Conservation (phyloP, 768 basidiomycete genomes). For the Tephrocybe sp. region DNA sequence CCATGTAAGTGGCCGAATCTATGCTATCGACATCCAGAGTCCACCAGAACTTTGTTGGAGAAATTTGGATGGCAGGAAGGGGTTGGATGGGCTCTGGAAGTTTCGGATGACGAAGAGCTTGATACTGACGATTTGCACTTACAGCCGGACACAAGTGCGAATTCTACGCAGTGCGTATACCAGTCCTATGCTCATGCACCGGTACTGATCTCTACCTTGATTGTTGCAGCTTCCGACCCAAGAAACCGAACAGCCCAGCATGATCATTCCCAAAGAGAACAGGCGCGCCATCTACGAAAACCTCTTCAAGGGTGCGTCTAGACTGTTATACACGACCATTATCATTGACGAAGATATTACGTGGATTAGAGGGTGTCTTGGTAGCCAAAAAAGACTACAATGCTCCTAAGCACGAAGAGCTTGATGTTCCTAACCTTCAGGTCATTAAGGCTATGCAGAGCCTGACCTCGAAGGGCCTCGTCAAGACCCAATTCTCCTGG, state of each 20-base stretch:
- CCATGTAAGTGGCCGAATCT: slow-evolving; percentile 34
- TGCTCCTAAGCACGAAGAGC: slow-evolving; percentile 93
- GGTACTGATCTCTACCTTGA: background rate
- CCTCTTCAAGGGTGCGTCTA: slow-evolving; percentile 93
- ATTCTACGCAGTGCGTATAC: slow-evolving; percentile 35
- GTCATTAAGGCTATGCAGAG: slow-evolving; percentile 73
- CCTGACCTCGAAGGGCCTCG: slow-evolving; percentile 72
- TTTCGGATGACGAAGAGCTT: slow-evolving; percentile 36
- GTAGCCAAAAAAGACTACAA: slow-evolving; percentile 99
- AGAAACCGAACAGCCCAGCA: slow-evolving; percentile 48
- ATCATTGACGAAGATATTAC: background rate
- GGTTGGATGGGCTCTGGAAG: slow-evolving; percentile 34
- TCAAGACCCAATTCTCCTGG: slow-evolving; percentile 99
- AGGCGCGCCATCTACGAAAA: slow-evolving; percentile 96
- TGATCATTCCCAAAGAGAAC: slow-evolving; percentile 98
- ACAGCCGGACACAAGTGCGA: slow-evolving; percentile 40
- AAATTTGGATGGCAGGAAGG: slow-evolving; percentile 24
- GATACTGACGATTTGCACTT: slow-evolving; percentile 21
- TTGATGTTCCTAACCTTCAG: slow-evolving; percentile 66
- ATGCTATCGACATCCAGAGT: slow-evolving; percentile 17
- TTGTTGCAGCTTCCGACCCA: slow-evolving; percentile 26
- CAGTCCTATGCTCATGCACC: background rate
- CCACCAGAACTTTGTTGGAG: slow-evolving; percentile 19
- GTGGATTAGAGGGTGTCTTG: slow-evolving; percentile 78
- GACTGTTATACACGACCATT: background rate